These are phyloP conservation scores for Fusarium keratoplasticum DNA, from an alignment of 2,329 filamentous ascomycete species.

Conservation along the genomic window DNA sequence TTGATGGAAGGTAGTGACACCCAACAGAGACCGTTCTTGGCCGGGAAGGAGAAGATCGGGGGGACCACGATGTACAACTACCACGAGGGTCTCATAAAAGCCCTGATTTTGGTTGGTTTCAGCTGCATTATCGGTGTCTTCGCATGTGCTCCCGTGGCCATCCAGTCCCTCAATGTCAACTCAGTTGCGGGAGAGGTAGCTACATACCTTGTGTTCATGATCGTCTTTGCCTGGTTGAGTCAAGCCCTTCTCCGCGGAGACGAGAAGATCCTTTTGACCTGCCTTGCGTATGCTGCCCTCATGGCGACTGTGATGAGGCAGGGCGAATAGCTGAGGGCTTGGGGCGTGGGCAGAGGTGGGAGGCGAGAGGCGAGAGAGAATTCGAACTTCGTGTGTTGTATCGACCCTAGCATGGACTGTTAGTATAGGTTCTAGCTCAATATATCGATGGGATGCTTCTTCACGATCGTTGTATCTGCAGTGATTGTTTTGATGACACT, in stretches of 20 bases:
- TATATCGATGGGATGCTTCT: background rate
- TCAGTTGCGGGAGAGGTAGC: constrained; percentile 19
- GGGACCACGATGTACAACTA: background rate
- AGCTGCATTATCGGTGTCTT: constrained; percentile 12
- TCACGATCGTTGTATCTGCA: background rate
- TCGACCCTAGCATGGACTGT: background rate
- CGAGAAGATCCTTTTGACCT: constrained; percentile 19
- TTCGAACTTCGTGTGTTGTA: background rate
- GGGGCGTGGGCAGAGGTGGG: background rate
- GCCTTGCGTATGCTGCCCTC: constrained; percentile 10
- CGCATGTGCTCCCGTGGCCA: constrained; percentile 22
- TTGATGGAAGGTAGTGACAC: background rate
- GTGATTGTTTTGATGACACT: background rate
- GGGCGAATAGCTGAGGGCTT: background rate
- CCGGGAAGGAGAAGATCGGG: background rate
- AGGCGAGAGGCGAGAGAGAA: background rate
- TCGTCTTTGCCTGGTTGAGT: constrained; percentile 17
- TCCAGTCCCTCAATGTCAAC: constrained; percentile 23
- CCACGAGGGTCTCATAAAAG: background rate
- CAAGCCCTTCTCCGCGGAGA: constrained; percentile 11
- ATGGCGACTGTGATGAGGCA: constrained; percentile 20
- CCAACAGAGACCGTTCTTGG: background rate
- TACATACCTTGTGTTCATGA: constrained; percentile 26
- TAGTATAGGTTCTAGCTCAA: background rate
- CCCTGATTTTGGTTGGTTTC: background rate